These are phyloP conservation scores for Ziziphus jujuba DNA, from an alignment of 306 rosid genomes.

Conservation along the genomic window DNA sequence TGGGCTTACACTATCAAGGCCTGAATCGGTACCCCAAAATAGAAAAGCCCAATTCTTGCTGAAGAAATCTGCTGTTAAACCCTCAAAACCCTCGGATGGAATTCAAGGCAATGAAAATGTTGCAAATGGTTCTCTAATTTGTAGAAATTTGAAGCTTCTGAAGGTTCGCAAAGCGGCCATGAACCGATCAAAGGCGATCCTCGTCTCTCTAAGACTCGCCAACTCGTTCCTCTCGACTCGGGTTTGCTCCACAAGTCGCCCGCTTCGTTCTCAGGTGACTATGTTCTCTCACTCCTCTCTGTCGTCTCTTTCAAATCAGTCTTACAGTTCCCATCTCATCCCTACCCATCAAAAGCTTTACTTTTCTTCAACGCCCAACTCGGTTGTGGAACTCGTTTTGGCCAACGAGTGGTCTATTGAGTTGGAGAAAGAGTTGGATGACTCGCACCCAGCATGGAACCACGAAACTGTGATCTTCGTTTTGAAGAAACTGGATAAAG, in stretches of 20 bases:
- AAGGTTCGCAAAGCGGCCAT: conserved; percentile 33
- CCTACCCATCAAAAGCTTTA: conserved; percentile 31
- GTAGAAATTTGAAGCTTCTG: neutral
- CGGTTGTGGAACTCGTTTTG: conserved; percentile 51
- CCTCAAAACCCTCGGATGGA: conserved; percentile 19
- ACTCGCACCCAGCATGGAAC: conserved; percentile 38
- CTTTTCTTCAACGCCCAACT: conserved; percentile 64
- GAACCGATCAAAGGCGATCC: conserved; percentile 53
- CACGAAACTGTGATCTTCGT: conserved; percentile 68
- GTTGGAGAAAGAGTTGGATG: conserved; percentile 52
- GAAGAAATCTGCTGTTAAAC: conserved; percentile 12
- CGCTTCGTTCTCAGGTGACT: conserved; percentile 46
- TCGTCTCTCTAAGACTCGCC: conserved; percentile 42
- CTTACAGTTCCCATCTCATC: conserved; percentile 21
- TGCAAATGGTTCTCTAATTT: neutral
- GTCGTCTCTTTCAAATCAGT: conserved; percentile 30
- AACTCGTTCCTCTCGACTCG: conserved; percentile 44
- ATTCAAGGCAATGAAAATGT: neutral
- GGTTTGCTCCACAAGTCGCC: conserved; percentile 32
- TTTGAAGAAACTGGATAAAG: conserved; percentile 59
- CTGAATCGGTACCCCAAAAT: neutral
- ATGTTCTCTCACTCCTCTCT: conserved; percentile 33
- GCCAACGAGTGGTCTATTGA: conserved; percentile 68
- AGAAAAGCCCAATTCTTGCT: too few species aligned
- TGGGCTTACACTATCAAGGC: too few species aligned